Percentiles rank a stretch among this genome's conserved stretches.
phyloP scores from a whole-genome alignment of 2,329 filamentous ascomycete species.

The Catunica adiposa region DNA sequence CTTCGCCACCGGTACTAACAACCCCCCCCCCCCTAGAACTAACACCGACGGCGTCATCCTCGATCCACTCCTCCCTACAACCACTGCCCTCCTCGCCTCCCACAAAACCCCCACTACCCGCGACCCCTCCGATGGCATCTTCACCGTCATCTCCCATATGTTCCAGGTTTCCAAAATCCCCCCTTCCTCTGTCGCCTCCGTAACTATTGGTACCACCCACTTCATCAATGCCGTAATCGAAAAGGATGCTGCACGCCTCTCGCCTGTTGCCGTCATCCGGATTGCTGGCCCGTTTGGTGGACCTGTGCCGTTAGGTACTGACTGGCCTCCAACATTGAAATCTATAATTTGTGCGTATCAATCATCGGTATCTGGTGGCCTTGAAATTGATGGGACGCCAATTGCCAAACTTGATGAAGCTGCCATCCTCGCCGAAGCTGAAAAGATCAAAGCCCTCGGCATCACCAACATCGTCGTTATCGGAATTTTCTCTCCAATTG shows the following conservation, averaged over 20 bases:
- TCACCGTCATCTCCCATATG: conserved; percentile 28
- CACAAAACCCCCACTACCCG: conserved; percentile 33
- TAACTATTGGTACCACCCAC: conserved; percentile 39
- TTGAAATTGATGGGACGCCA: conserved; percentile 33
- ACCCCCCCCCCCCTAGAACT: conserved; percentile 22
- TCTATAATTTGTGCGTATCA: conserved; percentile 30
- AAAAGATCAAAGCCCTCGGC: conserved; percentile 24
- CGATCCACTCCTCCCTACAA: conserved; percentile 25
- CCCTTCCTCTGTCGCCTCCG: conserved; percentile 27
- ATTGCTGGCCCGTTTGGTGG: conserved; percentile 31
- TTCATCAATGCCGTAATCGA: conserved; percentile 44
- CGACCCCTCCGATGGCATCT: conserved; percentile 32
- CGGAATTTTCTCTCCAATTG: conserved; percentile 38
- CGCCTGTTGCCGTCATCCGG: conserved; percentile 36
- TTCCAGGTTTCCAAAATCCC: conserved; percentile 22
- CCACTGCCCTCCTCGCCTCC: conserved; percentile 17
- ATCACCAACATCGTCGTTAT: conserved; percentile 32
- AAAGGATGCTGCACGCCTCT: conserved; percentile 31
- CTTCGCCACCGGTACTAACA: background rate
- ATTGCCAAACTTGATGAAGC: conserved; percentile 29
- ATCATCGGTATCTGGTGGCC: conserved; percentile 31
- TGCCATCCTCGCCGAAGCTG: conserved; percentile 26
- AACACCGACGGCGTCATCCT: conserved; percentile 38
- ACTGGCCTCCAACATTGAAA: conserved; percentile 36
- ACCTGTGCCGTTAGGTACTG: conserved; percentile 32